Base-by-base conservation (phyloP, 2,329 filamentous ascomycete species). In the Fusarium lyarnte region DNA sequence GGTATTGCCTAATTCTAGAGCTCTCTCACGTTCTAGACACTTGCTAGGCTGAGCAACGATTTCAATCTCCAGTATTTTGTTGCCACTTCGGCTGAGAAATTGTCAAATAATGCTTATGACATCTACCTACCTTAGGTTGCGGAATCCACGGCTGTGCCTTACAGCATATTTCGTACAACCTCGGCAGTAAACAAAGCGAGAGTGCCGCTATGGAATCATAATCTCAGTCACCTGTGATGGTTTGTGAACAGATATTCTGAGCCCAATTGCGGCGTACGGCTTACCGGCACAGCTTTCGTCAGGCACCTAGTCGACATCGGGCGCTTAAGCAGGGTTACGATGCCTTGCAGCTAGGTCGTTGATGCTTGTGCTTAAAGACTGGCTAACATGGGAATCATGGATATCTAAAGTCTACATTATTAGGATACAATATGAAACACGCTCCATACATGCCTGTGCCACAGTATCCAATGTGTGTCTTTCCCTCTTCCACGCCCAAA, bases 201-300 rank as follows among this genome's bases (percentile, higher is more conserved):
- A 23, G 31, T 54, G 53, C 47, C 36, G 35, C 33, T 54, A 54
- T 63, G 43, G 38, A 68, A 68, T 68, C 47, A 69, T 55, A 23
- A 46, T 38, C 42, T 29, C 41, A 59, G 23, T 38, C 39, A 21
- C 31, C 47, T 25, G 49, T 53, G n/a, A 27, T 36, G 19, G 41
- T 35, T 62, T 62, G 35, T 41, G 33, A 47, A 35, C n/a, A 25
- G 17, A 25, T 25, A n/a, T 46, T 63, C 38, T 46, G 39, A 52
- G 43, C 54, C 49, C 52, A 52, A 51, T 17, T 66, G 38, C 52
- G 29, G 38, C 54, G 45, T 55, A 73, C 70, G 70, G 70, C 55
- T 73, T 51, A 55, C 54, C 70, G 70, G 70, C 70, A 73, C 70
- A 58, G 39, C 57, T 63, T 46, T 59, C 19, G 25, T 45, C 58